Conservation (phyloP, 2,329 filamentous ascomycete genomes). For the Cladosporium sp. region DNA sequence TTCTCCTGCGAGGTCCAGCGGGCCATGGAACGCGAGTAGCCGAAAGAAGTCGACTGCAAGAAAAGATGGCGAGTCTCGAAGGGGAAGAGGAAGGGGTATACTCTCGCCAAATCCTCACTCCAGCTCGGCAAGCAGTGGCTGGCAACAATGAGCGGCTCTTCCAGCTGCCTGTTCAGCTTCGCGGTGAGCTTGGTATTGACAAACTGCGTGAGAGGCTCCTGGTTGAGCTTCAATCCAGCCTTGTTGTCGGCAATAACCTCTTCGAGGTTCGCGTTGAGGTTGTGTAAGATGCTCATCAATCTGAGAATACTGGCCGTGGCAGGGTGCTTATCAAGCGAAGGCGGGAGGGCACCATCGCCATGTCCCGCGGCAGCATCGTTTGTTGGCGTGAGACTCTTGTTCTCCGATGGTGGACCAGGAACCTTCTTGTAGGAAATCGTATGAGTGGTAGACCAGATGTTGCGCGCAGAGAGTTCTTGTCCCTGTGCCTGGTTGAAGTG, state of each 20-base stretch:
- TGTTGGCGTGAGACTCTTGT: slow-evolving; percentile 48
- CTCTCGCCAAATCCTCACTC: slow-evolving; percentile 89
- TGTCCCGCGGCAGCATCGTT: slow-evolving; percentile 49
- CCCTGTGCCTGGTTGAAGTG: slow-evolving; percentile 62
- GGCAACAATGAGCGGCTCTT: slow-evolving; percentile 94
- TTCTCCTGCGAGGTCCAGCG: slow-evolving; percentile 81
- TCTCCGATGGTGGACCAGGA: slow-evolving; percentile 71
- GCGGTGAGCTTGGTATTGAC: slow-evolving; percentile 98
- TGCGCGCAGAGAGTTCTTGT: slow-evolving; percentile 62
- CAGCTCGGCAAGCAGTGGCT: slow-evolving; percentile 94
- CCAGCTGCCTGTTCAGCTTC: slow-evolving; percentile 92
- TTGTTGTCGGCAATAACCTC: slow-evolving; percentile 81
- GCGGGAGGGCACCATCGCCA: slow-evolving; percentile 62
- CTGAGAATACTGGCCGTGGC: slow-evolving; percentile 83
- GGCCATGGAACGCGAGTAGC: slow-evolving; percentile 95
- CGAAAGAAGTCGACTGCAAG: slow-evolving; percentile 95
- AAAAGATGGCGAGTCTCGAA: slow-evolving; percentile 97
- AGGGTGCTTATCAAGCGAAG: slow-evolving; percentile 77
- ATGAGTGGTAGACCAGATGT: slow-evolving; percentile 86
- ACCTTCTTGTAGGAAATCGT: slow-evolving; percentile 89
- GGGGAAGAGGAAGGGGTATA: slow-evolving; percentile 95
- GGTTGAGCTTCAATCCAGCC: slow-evolving; percentile 64
- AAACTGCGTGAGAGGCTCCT: slow-evolving; percentile 86
- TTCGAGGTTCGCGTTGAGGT: slow-evolving; percentile 88
- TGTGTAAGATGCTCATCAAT: slow-evolving; percentile 83